phyloP scores from a whole-genome alignment of 2,329 filamentous ascomycete species.

The Paramyrothecium roridum region DNA sequence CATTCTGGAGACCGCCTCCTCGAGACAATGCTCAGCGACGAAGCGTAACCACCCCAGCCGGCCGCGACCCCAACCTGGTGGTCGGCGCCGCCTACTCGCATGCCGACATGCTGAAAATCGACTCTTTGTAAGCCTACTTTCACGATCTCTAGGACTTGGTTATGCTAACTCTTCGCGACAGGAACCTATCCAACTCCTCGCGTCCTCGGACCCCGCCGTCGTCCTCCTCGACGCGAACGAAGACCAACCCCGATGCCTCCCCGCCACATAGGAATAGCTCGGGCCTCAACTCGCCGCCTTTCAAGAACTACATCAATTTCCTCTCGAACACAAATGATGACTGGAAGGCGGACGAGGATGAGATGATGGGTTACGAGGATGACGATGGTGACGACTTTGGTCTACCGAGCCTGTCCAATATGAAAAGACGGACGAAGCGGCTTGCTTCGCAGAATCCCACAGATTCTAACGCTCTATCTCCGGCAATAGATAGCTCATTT shows the following conservation, averaged over 20 bases:
- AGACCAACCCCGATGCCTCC: slow-evolving; percentile 50
- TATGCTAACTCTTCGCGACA: slow-evolving; percentile 23
- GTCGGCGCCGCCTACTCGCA: slow-evolving; percentile 96
- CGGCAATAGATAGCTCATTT: slow-evolving; percentile 32
- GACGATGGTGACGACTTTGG: slow-evolving; percentile 95
- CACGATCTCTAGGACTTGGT: neutral
- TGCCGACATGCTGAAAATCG: slow-evolving; percentile 88
- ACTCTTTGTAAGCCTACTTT: slow-evolving; percentile 60
- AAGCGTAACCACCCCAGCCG: slow-evolving; percentile 31
- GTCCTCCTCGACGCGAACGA: slow-evolving; percentile 49
- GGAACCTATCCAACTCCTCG: slow-evolving; percentile 56
- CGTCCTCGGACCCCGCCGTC: slow-evolving; percentile 75
- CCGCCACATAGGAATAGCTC: slow-evolving; percentile 52
- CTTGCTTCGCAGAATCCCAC: slow-evolving; percentile 41
- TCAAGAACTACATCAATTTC: slow-evolving; percentile 76
- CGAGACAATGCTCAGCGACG: slow-evolving; percentile 49
- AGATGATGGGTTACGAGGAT: slow-evolving; percentile 76
- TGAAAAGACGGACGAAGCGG: slow-evolving; percentile 68
- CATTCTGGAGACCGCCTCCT: slow-evolving; percentile 76
- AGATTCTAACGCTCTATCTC: slow-evolving; percentile 27
- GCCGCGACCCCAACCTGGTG: slow-evolving; percentile 67
- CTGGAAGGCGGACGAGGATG: slow-evolving; percentile 75
- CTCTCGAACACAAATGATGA: slow-evolving; percentile 78
- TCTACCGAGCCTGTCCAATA: slow-evolving; percentile 85
- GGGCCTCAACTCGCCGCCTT: slow-evolving; percentile 58